Percentiles rank a stretch among this genome's conserved stretches.
Evolutionary conservation across 2,329 filamentous ascomycete species (phyloP).

Genomic region (Aureobasidium vineae): DNA sequence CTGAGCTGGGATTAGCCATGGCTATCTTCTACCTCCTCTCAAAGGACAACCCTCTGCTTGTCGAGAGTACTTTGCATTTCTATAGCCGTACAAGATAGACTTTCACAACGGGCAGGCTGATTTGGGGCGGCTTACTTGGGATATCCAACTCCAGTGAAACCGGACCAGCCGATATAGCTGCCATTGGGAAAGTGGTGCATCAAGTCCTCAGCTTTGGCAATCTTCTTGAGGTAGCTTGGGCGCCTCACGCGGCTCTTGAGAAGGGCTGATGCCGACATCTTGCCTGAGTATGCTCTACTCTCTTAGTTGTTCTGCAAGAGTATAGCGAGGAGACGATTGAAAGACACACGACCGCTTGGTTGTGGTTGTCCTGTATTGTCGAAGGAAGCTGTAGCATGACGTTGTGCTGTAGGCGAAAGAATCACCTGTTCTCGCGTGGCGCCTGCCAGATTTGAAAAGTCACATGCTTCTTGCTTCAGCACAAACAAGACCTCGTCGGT

Average conservation of each 20-base stretch:
- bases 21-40: neutral
- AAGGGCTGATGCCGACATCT: constrained; percentile 60
- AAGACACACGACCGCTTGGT: neutral
- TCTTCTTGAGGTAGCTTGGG: constrained; percentile 75
- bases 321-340: neutral
- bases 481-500: neutral
- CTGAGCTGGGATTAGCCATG: constrained; percentile 46
- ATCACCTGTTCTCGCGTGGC: neutral
- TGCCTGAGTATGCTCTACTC: neutral
- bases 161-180: constrained; percentile 86
- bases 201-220: constrained; percentile 75
- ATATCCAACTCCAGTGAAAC: constrained; percentile 87
- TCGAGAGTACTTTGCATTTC: neutral
- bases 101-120: neutral
- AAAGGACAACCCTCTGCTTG: neutral
- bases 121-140: constrained; percentile 62
- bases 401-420: neutral
- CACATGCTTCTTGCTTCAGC: neutral
- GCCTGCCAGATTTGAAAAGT: neutral
- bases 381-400: neutral
- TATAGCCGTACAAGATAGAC: neutral
- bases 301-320: no score
- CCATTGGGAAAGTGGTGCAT: constrained; percentile 79
- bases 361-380: neutral
- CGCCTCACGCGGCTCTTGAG: constrained; percentile 73